These are phyloP conservation scores for Salvia hispanica DNA, from an alignment of 257 asterid species.

Conservation along the genomic window DNA sequence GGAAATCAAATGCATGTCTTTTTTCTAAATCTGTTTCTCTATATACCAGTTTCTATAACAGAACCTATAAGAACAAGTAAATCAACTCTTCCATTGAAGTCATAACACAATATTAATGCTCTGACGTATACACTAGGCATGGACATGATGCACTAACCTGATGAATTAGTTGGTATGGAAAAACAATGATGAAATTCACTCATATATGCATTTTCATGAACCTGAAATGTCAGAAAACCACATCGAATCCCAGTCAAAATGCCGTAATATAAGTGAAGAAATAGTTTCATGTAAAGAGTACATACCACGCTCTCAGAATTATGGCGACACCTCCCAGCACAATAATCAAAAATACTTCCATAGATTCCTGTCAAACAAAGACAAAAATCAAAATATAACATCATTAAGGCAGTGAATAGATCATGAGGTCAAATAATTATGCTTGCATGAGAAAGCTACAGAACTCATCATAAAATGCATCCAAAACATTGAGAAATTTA, in stretches of 20 bases:
- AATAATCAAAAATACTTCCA: constrained; percentile 67
- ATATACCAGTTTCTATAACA: no score
- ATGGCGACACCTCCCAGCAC: constrained; percentile 94
- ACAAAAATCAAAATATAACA: constrained; percentile 19
- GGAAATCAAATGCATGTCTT: neutral
- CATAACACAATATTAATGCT: neutral
- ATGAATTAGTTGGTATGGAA: constrained; percentile 63
- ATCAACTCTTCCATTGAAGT: constrained; percentile 12
- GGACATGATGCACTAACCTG: constrained; percentile 56
- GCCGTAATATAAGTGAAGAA: constrained; percentile 5
- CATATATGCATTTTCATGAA: constrained; percentile 90
- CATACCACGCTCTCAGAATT: constrained; percentile 92
- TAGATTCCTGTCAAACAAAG: constrained; percentile 59
- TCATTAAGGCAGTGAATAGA: neutral
- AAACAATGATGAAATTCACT: constrained; percentile 96
- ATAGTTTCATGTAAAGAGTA: constrained; percentile 19
- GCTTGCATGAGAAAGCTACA: constrained; percentile 17
- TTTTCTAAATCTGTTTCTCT: no score
- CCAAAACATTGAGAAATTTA: no score
- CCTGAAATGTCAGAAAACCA: constrained; percentile 45
- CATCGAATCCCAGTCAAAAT: constrained; percentile 23
- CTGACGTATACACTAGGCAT: constrained; percentile 11
- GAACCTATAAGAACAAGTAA: neutral
- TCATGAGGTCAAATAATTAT: constrained; percentile 17
- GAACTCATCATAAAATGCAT: constrained; percentile 1